Evolutionary conservation across 2,329 filamentous ascomycete genomes (phyloP).

Genomic region (Stagonosporopsis tanaceti): DNA sequence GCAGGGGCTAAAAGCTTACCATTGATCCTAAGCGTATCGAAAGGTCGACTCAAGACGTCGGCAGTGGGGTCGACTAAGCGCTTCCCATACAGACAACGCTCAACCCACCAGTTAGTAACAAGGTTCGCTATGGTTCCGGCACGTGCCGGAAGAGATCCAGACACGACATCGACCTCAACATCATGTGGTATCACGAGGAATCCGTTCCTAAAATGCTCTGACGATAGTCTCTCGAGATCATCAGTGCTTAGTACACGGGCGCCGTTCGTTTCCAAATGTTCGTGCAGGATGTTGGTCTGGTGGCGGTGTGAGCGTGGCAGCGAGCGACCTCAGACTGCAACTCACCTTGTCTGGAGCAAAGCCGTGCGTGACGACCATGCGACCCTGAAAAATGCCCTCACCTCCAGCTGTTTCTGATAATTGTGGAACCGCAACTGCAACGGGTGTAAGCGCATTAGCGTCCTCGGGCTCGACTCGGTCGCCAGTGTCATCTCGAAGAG

Average conservation of each 20-base stretch:
- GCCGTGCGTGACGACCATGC: slow-evolving; percentile 53
- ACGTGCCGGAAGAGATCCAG: slow-evolving; percentile 38
- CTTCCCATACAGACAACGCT: slow-evolving; percentile 83
- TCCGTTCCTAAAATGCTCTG: slow-evolving; percentile 41
- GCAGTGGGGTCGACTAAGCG: slow-evolving; percentile 71
- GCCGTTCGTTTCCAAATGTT: slow-evolving; percentile 46
- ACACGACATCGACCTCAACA: slow-evolving; percentile 44
- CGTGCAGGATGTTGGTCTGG: slow-evolving; percentile 45
- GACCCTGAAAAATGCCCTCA: slow-evolving; percentile 54
- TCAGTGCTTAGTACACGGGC: slow-evolving; percentile 41
- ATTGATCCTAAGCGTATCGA: slow-evolving; percentile 72
- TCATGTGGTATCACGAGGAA: slow-evolving; percentile 58
- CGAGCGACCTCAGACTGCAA: slow-evolving; percentile 8
- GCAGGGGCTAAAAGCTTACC: slow-evolving; percentile 46
- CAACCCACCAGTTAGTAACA: slow-evolving; percentile 93
- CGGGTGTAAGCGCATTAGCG: not conserved
- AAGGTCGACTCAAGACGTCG: slow-evolving; percentile 79
- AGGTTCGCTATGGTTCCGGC: slow-evolving; percentile 45
- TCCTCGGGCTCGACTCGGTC: not conserved
- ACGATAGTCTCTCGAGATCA: slow-evolving; percentile 35
- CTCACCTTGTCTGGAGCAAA: slow-evolving; percentile 54
- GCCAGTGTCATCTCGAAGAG: slow-evolving; percentile 5
- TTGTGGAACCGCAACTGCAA: not conserved
- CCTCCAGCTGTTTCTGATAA: slow-evolving; percentile 3
- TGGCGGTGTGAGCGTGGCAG: slow-evolving; percentile 28